These are phyloP conservation scores for Venturiaceae sp. DNA, from an alignment of 2,329 filamentous ascomycete genomes.

Conservation along the genomic window DNA sequence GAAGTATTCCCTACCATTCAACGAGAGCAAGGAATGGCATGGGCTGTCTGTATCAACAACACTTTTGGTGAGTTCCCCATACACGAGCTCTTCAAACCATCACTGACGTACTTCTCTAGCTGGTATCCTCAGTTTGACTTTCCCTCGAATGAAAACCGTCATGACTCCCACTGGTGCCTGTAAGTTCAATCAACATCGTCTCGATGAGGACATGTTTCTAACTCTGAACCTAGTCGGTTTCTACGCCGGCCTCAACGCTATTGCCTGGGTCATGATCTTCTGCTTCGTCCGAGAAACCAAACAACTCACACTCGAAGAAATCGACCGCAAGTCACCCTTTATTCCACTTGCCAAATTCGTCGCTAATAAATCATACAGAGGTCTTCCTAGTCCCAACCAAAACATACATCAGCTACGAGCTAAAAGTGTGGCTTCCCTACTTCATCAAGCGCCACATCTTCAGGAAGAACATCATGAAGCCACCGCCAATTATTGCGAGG, in stretches of 20 bases:
- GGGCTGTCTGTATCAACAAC: constrained; percentile 46
- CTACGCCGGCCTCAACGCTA: constrained; percentile 46
- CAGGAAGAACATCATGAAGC: constrained; percentile 24
- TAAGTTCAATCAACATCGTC: not conserved
- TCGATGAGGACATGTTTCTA: not conserved
- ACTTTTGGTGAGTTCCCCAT: constrained; percentile 40
- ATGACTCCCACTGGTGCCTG: constrained; percentile 39
- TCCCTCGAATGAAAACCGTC: constrained; percentile 38
- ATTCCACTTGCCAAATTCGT: constrained; percentile 6
- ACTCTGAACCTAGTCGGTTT: constrained; percentile 34
- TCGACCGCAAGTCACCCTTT: constrained; percentile 25
- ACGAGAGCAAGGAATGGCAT: constrained; percentile 30
- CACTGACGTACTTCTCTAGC: constrained; percentile 11
- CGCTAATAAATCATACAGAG: constrained; percentile 16
- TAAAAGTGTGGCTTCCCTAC: constrained; percentile 25
- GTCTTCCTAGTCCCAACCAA: constrained; percentile 43
- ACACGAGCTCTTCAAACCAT: not conserved
- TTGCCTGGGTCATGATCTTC: constrained; percentile 41
- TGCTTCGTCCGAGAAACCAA: constrained; percentile 33
- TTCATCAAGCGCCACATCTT: constrained; percentile 27
- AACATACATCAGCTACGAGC: constrained; percentile 17
- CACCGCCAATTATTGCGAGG: constrained; percentile 28
- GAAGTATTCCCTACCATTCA: constrained; percentile 36
- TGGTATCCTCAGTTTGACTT: constrained; percentile 39
- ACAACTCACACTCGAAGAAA: constrained; percentile 9